Base-by-base conservation (phyloP, 768 basidiomycete genomes). In the Pulveroboletus ravenelii region DNA sequence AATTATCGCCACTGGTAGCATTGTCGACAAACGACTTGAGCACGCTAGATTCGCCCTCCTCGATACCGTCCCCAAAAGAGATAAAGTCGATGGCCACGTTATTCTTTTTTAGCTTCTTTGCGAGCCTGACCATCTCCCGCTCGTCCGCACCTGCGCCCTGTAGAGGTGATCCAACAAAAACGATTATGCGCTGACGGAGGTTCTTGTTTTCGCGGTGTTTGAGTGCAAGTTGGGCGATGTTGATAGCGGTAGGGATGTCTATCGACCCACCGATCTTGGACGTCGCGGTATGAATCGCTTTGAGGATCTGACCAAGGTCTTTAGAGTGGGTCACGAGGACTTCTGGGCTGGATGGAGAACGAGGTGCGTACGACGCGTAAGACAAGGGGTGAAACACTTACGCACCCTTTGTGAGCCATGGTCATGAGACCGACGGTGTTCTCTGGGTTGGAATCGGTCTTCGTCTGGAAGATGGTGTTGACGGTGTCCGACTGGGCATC, bases 191-290 rank as follows among this genome's bases (percentile, higher is more conserved):
- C 62, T 99, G 96, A 18, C 94, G 87, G 29, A 95, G 84, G 62
- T 93, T 97, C 81, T 98, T 98, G 78, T 98, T 97, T 70, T 94
- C 92, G 51, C 96, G 78, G 68, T 99, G 96, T 68, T 99, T 99
- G 42, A 99, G 78, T 0, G 96, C 94, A 45, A 99, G 84, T 66
- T 94, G 94, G 0, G 96, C 95, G 42, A 98, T 84, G 49, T 89
- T 85, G 59, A 99, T 86, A 7, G 92, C 85, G 3, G 95, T 98
- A 5, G 85, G 81, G 50, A 98, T 82, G 70, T 96, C 91, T 58
- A 87, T 84, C 50, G 76, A 71, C 36, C 94, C 93, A 31, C 86
- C 85, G 57, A 96, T 81, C 63, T 83, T 85, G 42, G 76, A 70
- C n/a, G 79, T 72, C 13, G 85, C 78, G 3, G 74, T 65, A 73